A percentile compares a stretch with the other conserved stretches of the same genome.
Evolutionary conservation across 2,329 filamentous ascomycete species (phyloP).

Genomic region (Colletotrichum sidae): DNA sequence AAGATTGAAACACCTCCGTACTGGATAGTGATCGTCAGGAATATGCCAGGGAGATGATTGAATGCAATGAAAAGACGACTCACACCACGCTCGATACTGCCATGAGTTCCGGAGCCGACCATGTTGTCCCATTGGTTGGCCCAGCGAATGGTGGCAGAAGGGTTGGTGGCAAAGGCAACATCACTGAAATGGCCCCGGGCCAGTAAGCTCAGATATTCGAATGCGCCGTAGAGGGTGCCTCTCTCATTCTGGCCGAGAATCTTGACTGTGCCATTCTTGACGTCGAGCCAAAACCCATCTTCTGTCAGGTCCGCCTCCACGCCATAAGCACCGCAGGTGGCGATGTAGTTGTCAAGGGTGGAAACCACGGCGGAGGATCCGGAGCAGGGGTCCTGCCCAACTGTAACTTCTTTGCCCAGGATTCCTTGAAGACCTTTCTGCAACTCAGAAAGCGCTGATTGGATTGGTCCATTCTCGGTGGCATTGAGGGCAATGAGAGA

Average conservation of each 20-base stretch:
- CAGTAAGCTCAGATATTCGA: constrained; percentile 75
- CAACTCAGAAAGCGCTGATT: constrained; percentile 69
- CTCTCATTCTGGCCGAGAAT: constrained; percentile 76
- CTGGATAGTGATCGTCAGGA: constrained; percentile 4
- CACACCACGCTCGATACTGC: constrained; percentile 72
- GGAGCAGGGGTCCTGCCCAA: constrained; percentile 39
- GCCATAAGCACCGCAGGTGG: constrained; percentile 56
- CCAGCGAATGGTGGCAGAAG: constrained; percentile 73
- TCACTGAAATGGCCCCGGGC: constrained; percentile 64
- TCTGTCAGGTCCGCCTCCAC: constrained; percentile 53
- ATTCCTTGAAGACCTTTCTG: constrained; percentile 68
- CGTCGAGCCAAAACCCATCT: constrained; percentile 73
- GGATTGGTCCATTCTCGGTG: constrained; percentile 66
- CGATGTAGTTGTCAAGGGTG: constrained; percentile 40
- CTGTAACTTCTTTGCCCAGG: constrained; percentile 58
- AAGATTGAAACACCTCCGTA: constrained; percentile 78
- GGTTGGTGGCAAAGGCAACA: constrained; percentile 61
- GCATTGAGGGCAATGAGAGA: constrained; percentile 65
- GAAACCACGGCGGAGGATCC: constrained; percentile 38
- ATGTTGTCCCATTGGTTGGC: constrained; percentile 81
- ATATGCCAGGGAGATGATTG: not conserved
- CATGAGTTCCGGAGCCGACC: constrained; percentile 52
- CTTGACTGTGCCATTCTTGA: constrained; percentile 57
- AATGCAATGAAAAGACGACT: not conserved
- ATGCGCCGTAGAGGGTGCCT: constrained; percentile 76